Base-by-base conservation (phyloP, 805 yeast species). In the Metschnikowia rubicola region DNA sequence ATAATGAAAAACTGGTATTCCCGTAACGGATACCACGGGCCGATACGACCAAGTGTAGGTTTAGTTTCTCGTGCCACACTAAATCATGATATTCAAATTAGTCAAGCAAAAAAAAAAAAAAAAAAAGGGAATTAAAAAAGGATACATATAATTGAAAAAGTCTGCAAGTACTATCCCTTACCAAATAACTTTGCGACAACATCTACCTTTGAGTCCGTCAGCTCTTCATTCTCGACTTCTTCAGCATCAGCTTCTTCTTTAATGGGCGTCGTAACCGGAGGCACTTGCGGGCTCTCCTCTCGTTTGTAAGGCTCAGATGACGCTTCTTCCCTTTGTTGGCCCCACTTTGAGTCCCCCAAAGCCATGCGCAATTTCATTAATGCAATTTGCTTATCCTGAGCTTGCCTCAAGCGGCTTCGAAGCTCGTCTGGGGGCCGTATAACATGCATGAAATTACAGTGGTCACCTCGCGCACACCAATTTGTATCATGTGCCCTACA, bases 391-490 rank as follows among this genome's bases (percentile, higher is more conserved):
- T 71, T 74, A 17, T 65, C 66, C 54, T 73, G 78, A 3, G 74
- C 62, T 32, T 56, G 55, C 40, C 56, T 57, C 45, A 87, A 65
- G 11, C 68, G 73, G 5, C 56, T 61, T 39, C 72, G 63, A 29
- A 83, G 59, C 11, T 63, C 70, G 7, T 59, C 58, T 2, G 78
- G 61, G 0, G 95, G 88, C 34, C 74, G 65, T 56, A 83, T 73
- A 3, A 84, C 75, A 64, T 91, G 98, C 78, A 89, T 85, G 64
- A 87, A 90, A 64, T 91, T 91, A 66, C 98, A 91, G 58, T 79
- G 77, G 30, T 83, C 86, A 2, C 90, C 92, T 61, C 97, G 76
- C n/a, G 75, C 78, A 61, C 98, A 91, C 11, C 68, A 69, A 21
- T 73, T 66, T 2, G 72, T 65, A 34, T 83, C 88, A 59, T 84